phyloP scores from a whole-genome alignment of 352 stramenopile genomes.

The Phytophthora ohioensis region DNA sequence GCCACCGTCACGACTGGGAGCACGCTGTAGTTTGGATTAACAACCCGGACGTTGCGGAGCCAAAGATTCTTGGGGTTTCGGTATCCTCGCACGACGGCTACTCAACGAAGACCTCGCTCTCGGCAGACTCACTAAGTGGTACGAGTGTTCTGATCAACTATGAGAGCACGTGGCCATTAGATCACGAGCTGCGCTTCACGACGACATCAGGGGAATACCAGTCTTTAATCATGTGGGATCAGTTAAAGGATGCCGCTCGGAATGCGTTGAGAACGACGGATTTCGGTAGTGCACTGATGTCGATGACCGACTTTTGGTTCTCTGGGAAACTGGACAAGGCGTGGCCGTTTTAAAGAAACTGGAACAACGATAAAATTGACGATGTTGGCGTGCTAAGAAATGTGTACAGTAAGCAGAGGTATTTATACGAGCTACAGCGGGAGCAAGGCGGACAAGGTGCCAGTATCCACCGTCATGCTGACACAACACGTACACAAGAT shows the following conservation, averaged over 20 bases:
- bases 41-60: conserved; percentile 1
- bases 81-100: conserved; percentile 4
- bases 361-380: no score
- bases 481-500: no score
- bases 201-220: not conserved
- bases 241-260: not conserved
- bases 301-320: not conserved
- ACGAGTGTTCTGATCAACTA: conserved; percentile 7
- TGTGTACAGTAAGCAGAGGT: no score
- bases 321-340: not conserved
- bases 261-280: not conserved
- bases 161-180: not conserved
- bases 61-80: not conserved
- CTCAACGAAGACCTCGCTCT: not conserved
- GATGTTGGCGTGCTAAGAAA: no score
- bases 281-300: not conserved
- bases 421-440: no score
- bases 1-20: conserved; percentile 13
- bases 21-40: conserved; percentile 14
- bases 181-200: conserved; percentile 1
- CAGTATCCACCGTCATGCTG: no score
- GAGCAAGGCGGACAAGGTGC: no score
- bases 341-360: not conserved
- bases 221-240: conserved; percentile 4
- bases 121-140: not conserved